Percentiles rank a stretch among this genome's conserved stretches.
These are phyloP conservation scores for Dryas integrifolia DNA, from an alignment of 331 rosid genomes.

Conservation along the genomic window DNA sequence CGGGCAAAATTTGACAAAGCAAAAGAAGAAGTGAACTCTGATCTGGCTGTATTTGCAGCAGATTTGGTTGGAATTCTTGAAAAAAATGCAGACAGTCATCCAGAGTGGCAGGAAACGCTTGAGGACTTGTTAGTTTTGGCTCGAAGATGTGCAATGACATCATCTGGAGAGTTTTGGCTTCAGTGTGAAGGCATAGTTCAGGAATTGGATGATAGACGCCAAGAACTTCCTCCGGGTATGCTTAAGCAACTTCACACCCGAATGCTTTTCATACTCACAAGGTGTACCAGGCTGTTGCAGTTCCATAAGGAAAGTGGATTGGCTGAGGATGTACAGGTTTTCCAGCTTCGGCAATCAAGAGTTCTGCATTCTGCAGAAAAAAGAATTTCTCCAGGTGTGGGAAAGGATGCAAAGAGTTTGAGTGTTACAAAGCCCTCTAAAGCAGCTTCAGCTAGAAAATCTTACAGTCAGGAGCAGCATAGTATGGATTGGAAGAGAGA, in stretches of 20 bases:
- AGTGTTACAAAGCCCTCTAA: constrained; percentile 51
- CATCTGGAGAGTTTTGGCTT: constrained; percentile 95
- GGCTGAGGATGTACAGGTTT: constrained; percentile 81
- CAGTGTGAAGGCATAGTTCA: constrained; percentile 98
- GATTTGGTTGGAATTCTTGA: constrained; percentile 94
- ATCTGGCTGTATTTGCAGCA: constrained; percentile 90
- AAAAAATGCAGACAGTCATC: constrained; percentile 85
- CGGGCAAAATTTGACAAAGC: constrained; percentile 90
- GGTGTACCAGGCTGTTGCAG: constrained; percentile 94
- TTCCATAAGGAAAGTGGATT: constrained; percentile 91
- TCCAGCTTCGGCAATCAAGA: constrained; percentile 78
- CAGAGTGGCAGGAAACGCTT: constrained; percentile 94
- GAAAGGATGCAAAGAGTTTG: constrained; percentile 57
- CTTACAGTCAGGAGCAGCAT: constrained; percentile 88
- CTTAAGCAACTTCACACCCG: constrained; percentile 92
- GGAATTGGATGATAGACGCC: constrained; percentile 98
- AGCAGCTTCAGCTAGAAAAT: constrained; percentile 62
- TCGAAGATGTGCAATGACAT: constrained; percentile 91
- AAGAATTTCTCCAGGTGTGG: constrained; percentile 56
- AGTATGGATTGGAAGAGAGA: constrained; percentile 65
- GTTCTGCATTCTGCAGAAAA: constrained; percentile 64
- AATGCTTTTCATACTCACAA: constrained; percentile 94
- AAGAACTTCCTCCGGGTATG: constrained; percentile 87
- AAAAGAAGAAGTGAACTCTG: constrained; percentile 89
- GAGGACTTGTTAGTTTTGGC: constrained; percentile 96